phyloP scores from a whole-genome alignment of 2,329 filamentous ascomycete genomes.

The Paraphaeosphaeria minitans region DNA sequence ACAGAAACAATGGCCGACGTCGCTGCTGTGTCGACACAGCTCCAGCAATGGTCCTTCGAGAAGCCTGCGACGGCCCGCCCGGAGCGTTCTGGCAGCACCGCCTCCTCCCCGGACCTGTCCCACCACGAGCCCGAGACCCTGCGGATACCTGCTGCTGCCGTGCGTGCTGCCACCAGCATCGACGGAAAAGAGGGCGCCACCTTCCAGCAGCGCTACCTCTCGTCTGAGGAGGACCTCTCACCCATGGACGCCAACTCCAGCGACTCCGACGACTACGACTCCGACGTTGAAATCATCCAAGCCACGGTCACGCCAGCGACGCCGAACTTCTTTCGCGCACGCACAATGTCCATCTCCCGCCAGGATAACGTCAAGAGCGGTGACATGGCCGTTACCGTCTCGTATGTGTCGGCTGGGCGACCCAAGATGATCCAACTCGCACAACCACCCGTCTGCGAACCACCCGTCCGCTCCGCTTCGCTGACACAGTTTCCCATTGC shows the following conservation, averaged over 20 bases:
- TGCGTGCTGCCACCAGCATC: conserved; percentile 18
- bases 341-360: conserved; percentile 40
- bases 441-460: conserved; percentile 22
- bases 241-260: conserved; percentile 40
- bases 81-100: conserved; percentile 38
- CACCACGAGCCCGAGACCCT: conserved; percentile 42
- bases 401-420: conserved; percentile 44
- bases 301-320: conserved; percentile 31
- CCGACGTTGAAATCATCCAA: conserved; percentile 40
- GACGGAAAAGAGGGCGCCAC: conserved; percentile 30
- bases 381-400: conserved; percentile 46
- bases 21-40: conserved; percentile 38
- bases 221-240: conserved; percentile 47
- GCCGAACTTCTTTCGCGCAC: conserved; percentile 33
- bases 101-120: conserved; percentile 44
- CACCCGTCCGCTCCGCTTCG: conserved; percentile 40
- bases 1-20: conserved; percentile 38
- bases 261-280: conserved; percentile 33
- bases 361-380: conserved; percentile 42
- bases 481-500: conserved; percentile 39
- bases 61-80: conserved; percentile 36
- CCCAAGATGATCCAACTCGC: conserved; percentile 47
- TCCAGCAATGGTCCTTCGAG: conserved; percentile 46
- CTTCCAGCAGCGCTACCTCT: conserved; percentile 46
- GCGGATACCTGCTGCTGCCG: conserved; percentile 36